phyloP scores from a whole-genome alignment of 176 grass and related monocot species.

The Lolium rigidum region DNA sequence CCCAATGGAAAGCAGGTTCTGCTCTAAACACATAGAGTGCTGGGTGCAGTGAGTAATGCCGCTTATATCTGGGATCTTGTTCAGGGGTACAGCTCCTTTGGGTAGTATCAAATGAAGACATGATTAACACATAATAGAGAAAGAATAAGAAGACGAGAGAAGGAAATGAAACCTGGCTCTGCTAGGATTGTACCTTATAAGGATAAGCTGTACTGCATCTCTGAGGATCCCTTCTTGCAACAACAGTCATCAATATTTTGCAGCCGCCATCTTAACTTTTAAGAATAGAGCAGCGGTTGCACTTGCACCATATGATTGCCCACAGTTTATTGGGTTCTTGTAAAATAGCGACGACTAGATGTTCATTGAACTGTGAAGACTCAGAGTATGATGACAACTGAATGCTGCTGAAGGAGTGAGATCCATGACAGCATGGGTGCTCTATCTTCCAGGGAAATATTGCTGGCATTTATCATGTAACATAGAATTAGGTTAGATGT shows the following conservation, averaged over 20 bases:
- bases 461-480: slow-evolving; percentile 26
- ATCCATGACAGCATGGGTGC: slow-evolving; percentile 34
- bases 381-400: not conserved
- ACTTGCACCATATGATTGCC: slow-evolving; percentile 26
- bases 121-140: not conserved
- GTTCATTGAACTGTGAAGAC: not conserved
- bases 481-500: slow-evolving; percentile 40
- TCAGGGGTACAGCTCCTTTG: slow-evolving; percentile 18
- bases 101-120: not conserved
- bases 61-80: slow-evolving; percentile 24
- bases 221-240: not conserved
- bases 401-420: slow-evolving; percentile 12
- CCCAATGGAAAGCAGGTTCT: slow-evolving; percentile 55
- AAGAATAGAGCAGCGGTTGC: slow-evolving; percentile 6
- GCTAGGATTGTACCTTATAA: not conserved
- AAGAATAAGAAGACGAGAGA: slow-evolving; percentile 1
- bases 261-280: slow-evolving; percentile 24
- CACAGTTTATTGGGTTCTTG: slow-evolving; percentile 10
- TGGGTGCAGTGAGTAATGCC: not conserved
- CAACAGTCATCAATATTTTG: slow-evolving; percentile 33
- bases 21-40: slow-evolving; percentile 21
- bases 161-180: not conserved
- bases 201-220: slow-evolving; percentile 24
- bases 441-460: not conserved
- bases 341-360: not conserved